These are phyloP conservation scores for Yamadazyma triangularis DNA, from an alignment of 1,139 yeast species.

Conservation along the genomic window DNA sequence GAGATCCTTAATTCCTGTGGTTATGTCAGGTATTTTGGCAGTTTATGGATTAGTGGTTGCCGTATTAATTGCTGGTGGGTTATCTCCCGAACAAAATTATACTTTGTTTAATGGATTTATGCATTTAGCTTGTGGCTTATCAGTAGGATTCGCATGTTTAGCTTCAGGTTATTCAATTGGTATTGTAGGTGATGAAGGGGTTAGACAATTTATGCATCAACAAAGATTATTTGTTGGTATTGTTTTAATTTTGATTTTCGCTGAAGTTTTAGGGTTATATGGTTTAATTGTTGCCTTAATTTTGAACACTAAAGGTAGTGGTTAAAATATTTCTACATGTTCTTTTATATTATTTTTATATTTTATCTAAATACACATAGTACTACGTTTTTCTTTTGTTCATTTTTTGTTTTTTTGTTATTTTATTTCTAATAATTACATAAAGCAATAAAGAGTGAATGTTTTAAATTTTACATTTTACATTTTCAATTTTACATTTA, in stretches of 20 bases:
- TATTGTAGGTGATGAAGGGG: slow-evolving; percentile 98
- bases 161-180: slow-evolving; percentile 99
- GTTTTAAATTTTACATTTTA: not conserved
- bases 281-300: slow-evolving; percentile 92
- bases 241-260: slow-evolving; percentile 95
- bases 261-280: slow-evolving; percentile 96
- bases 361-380: too few species aligned
- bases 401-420: too few species aligned
- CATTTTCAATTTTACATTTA: slow-evolving; percentile 11
- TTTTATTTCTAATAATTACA: too few species aligned
- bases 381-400: too few species aligned
- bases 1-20: slow-evolving; percentile 89
- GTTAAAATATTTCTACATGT: slow-evolving; percentile 3
- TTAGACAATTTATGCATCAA: slow-evolving; percentile 93
- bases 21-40: slow-evolving; percentile 96
- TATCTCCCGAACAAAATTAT: slow-evolving; percentile 71
- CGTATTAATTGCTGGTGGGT: slow-evolving; percentile 90
- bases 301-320: slow-evolving; percentile 73
- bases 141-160: slow-evolving; percentile 93
- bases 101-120: slow-evolving; percentile 92
- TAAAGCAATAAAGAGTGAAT: too few species aligned
- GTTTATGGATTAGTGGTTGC: slow-evolving; percentile 96
- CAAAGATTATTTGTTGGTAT: slow-evolving; percentile 97
- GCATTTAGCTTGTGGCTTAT: slow-evolving; percentile 93
- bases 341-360: not conserved